phyloP scores from a whole-genome alignment of 306 rosid species.

The Vigna radiata region DNA sequence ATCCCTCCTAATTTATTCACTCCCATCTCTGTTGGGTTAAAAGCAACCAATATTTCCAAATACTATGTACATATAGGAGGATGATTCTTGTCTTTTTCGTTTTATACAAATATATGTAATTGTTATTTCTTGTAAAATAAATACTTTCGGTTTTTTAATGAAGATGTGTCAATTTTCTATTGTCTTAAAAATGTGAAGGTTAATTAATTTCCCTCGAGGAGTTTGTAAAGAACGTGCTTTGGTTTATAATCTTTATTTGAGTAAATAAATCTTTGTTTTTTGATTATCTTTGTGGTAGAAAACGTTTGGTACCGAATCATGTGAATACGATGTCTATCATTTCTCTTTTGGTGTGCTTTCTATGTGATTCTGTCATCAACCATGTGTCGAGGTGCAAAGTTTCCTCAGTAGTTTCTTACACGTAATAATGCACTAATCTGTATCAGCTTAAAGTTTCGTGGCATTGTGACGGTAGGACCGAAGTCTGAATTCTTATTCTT shows the following conservation, averaged over 20 bases:
- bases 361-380: not conserved
- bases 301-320: not conserved
- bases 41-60: not conserved
- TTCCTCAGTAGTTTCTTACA: not conserved
- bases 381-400: not conserved
- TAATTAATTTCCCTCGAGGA: not conserved
- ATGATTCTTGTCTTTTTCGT: not conserved
- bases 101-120: too few species aligned
- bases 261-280: not conserved
- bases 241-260: not conserved
- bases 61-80: not conserved
- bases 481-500: not conserved
- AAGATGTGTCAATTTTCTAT: not conserved
- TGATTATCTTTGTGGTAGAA: not conserved
- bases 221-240: not conserved
- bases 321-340: not conserved
- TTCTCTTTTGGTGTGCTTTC: slow-evolving; percentile 2
- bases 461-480: slow-evolving; percentile 6
- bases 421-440: not conserved
- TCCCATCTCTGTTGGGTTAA: not conserved
- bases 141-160: not conserved
- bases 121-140: too few species aligned
- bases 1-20: not conserved
- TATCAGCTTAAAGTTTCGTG: not conserved
- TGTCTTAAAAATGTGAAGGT: not conserved